These are phyloP conservation scores for Penicillium pulvis DNA, from an alignment of 495 filamentous ascomycete species.

Conservation along the genomic window DNA sequence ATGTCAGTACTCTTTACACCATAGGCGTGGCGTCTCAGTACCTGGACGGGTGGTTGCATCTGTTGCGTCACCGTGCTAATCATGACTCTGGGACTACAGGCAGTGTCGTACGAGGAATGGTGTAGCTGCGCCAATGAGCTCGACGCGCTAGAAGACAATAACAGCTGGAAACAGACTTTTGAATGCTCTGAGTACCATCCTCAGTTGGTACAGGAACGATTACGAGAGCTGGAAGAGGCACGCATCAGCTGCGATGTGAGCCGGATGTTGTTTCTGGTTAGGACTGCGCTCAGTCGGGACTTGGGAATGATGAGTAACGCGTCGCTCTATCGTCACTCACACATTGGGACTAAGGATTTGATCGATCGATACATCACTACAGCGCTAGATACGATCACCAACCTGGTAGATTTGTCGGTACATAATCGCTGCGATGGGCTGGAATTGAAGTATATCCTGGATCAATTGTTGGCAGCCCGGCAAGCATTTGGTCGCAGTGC, in stretches of 20 bases:
- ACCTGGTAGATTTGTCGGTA: conserved; percentile 65
- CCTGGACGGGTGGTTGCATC: conserved; percentile 13
- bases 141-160: conserved; percentile 78
- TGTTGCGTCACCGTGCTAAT: conserved; percentile 21
- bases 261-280: conserved; percentile 76
- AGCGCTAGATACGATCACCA: conserved; percentile 68
- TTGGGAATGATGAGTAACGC: conserved; percentile 85
- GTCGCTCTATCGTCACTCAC: conserved; percentile 79
- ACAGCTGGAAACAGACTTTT: conserved; percentile 75
- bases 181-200: conserved; percentile 70
- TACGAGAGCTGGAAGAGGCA: conserved; percentile 75
- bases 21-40: neutral
- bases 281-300: conserved; percentile 78
- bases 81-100: conserved; percentile 39
- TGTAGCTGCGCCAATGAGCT: conserved; percentile 69
- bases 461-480: conserved; percentile 72
- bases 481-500: conserved; percentile 91
- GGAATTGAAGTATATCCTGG: conserved; percentile 67
- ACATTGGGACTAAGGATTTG: conserved; percentile 82
- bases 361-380: conserved; percentile 87
- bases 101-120: conserved; percentile 64
- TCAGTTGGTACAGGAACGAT: conserved; percentile 63
- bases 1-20: conserved; percentile 42
- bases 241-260: conserved; percentile 71
- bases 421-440: conserved; percentile 55